Base-by-base conservation (phyloP, 768 basidiomycete species). In the Amanita rubescens region DNA sequence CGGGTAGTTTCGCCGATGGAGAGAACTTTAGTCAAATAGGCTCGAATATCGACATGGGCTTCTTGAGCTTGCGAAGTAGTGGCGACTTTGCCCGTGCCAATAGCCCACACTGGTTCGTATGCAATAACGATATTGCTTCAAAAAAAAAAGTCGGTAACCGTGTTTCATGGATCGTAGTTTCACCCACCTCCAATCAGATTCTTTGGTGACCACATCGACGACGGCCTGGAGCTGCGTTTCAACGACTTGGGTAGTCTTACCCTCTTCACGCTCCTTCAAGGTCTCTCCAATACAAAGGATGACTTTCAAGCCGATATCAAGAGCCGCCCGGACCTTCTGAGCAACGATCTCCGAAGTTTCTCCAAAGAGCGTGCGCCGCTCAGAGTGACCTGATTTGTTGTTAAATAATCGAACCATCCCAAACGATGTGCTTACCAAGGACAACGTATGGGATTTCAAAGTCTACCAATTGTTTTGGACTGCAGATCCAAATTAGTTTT, bases 31-130 rank as follows among this genome's bases (percentile, higher is more conserved):
- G 74, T 64, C 59, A 98, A 74, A 74, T 82, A 96, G 10, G 72
- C 62, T 60, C 96, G 89, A 62, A 94, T 85, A 55, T 86, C 81
- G 35, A 77, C 79, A 64, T 99, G 96, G 2, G 90, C 83, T 38
- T 94, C 88, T 70, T 98, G 95, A 1, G 96, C 96, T 73, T 97
- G 89, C n/a, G 75, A 76, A 0, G 89, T 75, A 30, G 90, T 90
- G 42, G 95, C 95, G 49, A 96, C 94, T 68, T 89, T 95, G 58
- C 95, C 95, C 11, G 95, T 97, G 42, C 96, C 96, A 67, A 98
- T 98, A 32, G 96, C 95, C 95, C 96, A 98, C 15, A 98, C 91
- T 39, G 94, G 91, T 69, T 95, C 92, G 69, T 94, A 99, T 17
- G 96, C 96, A 62, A 99, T 78, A 54, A 99, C 95, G 63, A 98